These are phyloP conservation scores for Trametes maxima DNA, from an alignment of 768 basidiomycete species.

Conservation along the genomic window DNA sequence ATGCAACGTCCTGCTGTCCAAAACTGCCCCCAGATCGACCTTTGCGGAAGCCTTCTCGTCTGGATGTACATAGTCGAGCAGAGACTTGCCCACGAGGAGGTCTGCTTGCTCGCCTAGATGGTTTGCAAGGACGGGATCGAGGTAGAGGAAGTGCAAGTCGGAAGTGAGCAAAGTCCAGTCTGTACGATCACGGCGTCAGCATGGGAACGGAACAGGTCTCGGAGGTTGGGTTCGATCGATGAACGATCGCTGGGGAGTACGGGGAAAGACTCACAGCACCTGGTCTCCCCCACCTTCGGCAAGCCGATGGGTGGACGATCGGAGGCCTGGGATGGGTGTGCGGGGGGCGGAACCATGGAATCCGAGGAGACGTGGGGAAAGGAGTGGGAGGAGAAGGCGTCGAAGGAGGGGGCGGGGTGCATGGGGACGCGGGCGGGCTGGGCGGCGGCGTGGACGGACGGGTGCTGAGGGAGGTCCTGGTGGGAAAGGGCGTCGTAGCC, in stretches of 20 bases:
- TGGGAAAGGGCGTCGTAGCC: slow-evolving; percentile 34
- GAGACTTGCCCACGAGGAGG: slow-evolving; percentile 66
- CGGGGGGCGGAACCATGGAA: slow-evolving; percentile 22
- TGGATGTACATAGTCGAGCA: slow-evolving; percentile 81
- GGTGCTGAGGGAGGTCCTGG: slow-evolving; percentile 29
- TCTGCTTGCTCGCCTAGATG: slow-evolving; percentile 76
- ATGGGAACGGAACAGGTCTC: slow-evolving; percentile 25
- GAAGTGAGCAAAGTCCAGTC: slow-evolving; percentile 84
- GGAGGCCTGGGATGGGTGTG: slow-evolving; percentile 29
- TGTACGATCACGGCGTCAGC: slow-evolving; percentile 37
- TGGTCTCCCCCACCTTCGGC: slow-evolving; percentile 69
- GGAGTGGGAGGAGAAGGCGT: slow-evolving; percentile 38
- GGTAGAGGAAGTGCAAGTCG: slow-evolving; percentile 76
- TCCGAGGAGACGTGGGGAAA: slow-evolving; percentile 32
- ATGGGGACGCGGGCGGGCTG: slow-evolving; percentile 25
- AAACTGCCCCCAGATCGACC: slow-evolving; percentile 71
- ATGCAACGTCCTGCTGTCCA: slow-evolving; percentile 74
- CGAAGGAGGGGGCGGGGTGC: slow-evolving; percentile 35
- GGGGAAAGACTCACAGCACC: slow-evolving; percentile 65
- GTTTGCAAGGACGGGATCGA: slow-evolving; percentile 75
- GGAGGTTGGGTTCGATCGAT: slow-evolving; percentile 43
- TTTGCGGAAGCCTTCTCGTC: slow-evolving; percentile 78
- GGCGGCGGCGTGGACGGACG: slow-evolving; percentile 16
- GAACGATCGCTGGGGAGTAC: slow-evolving; percentile 38
- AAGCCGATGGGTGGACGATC: slow-evolving; percentile 42